A percentile compares a stretch with the other conserved stretches of the same genome.
Evolutionary conservation across 2,329 filamentous ascomycete species (phyloP).

Genomic region (Gaeumannomyces tritici): DNA sequence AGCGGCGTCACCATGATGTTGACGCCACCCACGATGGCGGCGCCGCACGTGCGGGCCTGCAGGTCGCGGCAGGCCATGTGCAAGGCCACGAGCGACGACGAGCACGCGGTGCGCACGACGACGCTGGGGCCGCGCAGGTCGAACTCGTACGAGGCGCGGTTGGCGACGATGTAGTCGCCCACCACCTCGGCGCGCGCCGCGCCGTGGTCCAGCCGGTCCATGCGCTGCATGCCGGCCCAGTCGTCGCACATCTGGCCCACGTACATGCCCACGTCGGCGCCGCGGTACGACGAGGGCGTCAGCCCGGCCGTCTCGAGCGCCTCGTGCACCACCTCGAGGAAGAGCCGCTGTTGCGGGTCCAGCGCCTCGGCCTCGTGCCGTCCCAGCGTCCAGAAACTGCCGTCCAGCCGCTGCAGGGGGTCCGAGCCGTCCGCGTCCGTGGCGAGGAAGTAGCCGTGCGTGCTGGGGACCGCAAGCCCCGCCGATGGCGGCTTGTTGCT

Average conservation of each 20-base stretch:
- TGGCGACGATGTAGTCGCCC: slow-evolving; percentile 35
- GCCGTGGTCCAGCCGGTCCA: background rate
- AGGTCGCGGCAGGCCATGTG: slow-evolving; percentile 24
- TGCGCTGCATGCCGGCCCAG: slow-evolving; percentile 7
- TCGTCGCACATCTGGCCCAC: slow-evolving; percentile 12
- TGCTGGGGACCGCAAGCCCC: slow-evolving; percentile 6
- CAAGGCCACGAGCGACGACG: slow-evolving; percentile 23
- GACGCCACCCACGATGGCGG: slow-evolving; percentile 24
- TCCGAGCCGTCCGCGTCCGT: slow-evolving; percentile 6
- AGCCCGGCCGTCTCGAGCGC: slow-evolving; percentile 12
- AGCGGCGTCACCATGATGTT: slow-evolving; percentile 24
- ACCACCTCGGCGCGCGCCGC: background rate
- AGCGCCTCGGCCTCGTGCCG: slow-evolving; percentile 16
- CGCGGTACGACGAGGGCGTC: slow-evolving; percentile 7
- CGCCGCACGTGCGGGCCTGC: slow-evolving; percentile 14
- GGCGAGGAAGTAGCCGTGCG: slow-evolving; percentile 18
- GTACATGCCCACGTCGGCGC: slow-evolving; percentile 12
- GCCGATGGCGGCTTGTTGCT: slow-evolving; percentile 4
- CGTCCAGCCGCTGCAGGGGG: slow-evolving; percentile 18
- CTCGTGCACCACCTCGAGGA: slow-evolving; percentile 8
- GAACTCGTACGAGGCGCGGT: slow-evolving; percentile 22
- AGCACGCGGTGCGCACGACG: slow-evolving; percentile 29
- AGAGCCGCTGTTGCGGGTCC: slow-evolving; percentile 13
- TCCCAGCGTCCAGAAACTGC: slow-evolving; percentile 20
- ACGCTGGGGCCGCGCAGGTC: slow-evolving; percentile 23